These are phyloP conservation scores for Gracilaria vermiculophylla DNA, from an alignment of 23 red algal genomes.

Conservation along the genomic window DNA sequence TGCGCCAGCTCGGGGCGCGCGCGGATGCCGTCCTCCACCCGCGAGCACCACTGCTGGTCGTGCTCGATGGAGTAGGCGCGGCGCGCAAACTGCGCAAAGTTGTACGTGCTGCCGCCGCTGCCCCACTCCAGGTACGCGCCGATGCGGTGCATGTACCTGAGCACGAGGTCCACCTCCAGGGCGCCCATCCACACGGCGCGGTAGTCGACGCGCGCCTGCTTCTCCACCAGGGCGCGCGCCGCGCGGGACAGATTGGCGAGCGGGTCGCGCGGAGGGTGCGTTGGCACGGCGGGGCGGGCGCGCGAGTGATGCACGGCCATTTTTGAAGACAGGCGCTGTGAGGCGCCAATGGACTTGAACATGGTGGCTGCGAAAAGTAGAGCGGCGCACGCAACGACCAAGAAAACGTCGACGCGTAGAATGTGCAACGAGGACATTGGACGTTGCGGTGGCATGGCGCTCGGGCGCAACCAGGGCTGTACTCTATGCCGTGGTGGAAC, in stretches of 20 bases:
- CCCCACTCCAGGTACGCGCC: slow-evolving; percentile 45
- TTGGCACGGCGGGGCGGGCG: neutral
- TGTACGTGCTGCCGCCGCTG: slow-evolving; percentile 52
- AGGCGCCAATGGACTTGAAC: too few species aligned
- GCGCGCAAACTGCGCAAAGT: slow-evolving; percentile 42
- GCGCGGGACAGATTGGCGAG: neutral
- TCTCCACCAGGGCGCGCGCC: neutral
- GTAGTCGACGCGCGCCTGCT: neutral
- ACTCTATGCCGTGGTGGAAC: too few species aligned
- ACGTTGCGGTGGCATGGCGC: neutral
- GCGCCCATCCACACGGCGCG: slow-evolving; percentile 32
- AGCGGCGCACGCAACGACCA: neutral
- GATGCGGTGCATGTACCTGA: slow-evolving; percentile 16
- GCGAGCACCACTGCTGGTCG: slow-evolving; percentile 24
- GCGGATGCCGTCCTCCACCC: slow-evolving; percentile 6
- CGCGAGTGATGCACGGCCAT: neutral
- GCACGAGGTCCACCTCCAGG: slow-evolving; percentile 23
- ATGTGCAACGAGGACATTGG: neutral
- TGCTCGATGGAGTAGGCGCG: slow-evolving; percentile 59
- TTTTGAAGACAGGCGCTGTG: too few species aligned
- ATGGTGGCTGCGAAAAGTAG: neutral
- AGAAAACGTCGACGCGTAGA: neutral
- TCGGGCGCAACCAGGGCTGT: neutral
- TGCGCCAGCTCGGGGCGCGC: neutral
- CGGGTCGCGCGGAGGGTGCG: neutral